Evolutionary conservation across 1,139 yeast genomes (phyloP), one percentile per base, ranked within the genome.

Genomic region (Candida glucosophila): DNA sequence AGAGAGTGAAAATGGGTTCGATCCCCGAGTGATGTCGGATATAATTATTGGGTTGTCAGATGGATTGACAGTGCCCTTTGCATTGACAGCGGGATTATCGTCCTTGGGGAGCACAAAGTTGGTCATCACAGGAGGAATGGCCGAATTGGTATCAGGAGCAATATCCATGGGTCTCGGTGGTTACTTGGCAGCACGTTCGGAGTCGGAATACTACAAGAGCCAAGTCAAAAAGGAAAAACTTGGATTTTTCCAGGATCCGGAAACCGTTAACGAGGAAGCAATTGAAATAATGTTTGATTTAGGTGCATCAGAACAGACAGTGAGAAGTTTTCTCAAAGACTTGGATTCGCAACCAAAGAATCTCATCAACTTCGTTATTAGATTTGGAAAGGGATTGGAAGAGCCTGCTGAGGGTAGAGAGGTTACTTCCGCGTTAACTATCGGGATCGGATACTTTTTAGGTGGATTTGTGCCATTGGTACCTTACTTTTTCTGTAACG

Each of bases 111-210:
- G 77, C 43, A 59, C 86, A n/a, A 74, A 67, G 45, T 60, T 80
- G 43, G 92, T 80, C 20, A 78, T 80, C 28, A 78, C 90, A 13
- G 92, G 90, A 63, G 92, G 90, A 20, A 72, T 80, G 71, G 90
- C 90, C 3, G 92, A 80, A 51, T 61, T 80, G 43, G 82, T 80
- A 4, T 75, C 85, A 4, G 92, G 92, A 22, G 83, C 90, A 22
- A 79, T 80, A 22, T 78, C 88, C 14, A 80, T 80, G 92, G 92
- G 92, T 3, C 67, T 80, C 32, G 92, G 92, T 33, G 92, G 92
- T 11, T 80, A 67, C 47, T 59, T 80, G 35, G 92, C 90, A 21
- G 90, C 90, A 17, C 75, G 76, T 44, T 73, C 81, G n/a, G 92
- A 80, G 52, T 55, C 67, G 15, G 88, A 80, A 46, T 80, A 75